These are phyloP conservation scores for Rhynchospora pubera DNA, from an alignment of 176 grass and related monocot species.

Conservation along the genomic window DNA sequence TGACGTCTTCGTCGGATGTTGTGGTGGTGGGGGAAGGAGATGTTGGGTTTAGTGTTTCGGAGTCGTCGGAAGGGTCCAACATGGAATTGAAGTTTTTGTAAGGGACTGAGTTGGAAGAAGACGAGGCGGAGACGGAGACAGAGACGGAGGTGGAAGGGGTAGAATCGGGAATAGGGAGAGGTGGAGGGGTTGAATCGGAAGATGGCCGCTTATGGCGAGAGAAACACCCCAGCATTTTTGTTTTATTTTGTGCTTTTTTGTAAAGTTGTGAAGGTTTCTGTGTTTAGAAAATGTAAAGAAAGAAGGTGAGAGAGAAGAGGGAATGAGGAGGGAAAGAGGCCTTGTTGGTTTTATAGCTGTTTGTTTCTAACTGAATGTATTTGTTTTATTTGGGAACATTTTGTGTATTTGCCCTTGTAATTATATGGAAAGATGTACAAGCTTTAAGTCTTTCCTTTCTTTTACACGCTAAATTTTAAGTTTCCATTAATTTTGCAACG, in stretches of 20 bases:
- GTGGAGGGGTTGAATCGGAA: slow-evolving; percentile 1
- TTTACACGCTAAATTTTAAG: too few relatives aligned
- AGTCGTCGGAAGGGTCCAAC: slow-evolving; percentile 22
- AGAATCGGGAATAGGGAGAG: slow-evolving; percentile 26
- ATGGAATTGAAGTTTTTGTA: slow-evolving; percentile 39
- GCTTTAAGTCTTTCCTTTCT: not conserved
- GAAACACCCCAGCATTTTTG: slow-evolving; percentile 73
- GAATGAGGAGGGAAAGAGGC: slow-evolving; percentile 1
- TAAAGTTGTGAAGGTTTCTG: not conserved
- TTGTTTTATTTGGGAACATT: not conserved
- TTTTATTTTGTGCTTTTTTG: not conserved
- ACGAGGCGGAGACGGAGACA: slow-evolving; percentile 28
- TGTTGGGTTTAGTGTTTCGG: slow-evolving; percentile 23
- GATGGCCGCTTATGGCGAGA: slow-evolving; percentile 50
- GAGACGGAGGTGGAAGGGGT: slow-evolving; percentile 28
- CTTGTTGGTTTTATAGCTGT: slow-evolving; percentile 13
- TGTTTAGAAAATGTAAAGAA: not conserved
- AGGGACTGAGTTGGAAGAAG: slow-evolving; percentile 27
- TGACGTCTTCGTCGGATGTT: not conserved
- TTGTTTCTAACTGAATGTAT: slow-evolving; percentile 5
- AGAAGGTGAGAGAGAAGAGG: slow-evolving; percentile 6
- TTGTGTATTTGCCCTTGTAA: not conserved
- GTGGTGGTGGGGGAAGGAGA: slow-evolving; percentile 24
- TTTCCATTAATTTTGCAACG: too few relatives aligned
- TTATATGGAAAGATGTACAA: not conserved